Evolutionary conservation across 2,329 filamentous ascomycete species (phyloP).

Genomic region (Rasamsonia emersonii): DNA sequence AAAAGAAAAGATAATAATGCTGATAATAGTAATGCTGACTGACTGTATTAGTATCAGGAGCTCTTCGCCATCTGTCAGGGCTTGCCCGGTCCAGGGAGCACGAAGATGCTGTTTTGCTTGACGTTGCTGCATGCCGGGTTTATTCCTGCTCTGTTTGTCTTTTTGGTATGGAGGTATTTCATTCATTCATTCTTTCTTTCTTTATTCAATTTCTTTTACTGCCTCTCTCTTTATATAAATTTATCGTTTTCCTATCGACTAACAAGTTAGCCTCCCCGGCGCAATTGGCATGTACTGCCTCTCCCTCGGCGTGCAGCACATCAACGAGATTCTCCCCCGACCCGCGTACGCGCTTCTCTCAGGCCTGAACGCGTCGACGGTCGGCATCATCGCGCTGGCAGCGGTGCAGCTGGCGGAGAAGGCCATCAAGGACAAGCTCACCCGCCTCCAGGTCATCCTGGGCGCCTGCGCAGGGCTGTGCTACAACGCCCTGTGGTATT

Average conservation of each 20-base stretch:
- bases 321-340: constrained; percentile 50
- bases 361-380: constrained; percentile 62
- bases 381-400: constrained; percentile 63
- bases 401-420: constrained; percentile 60
- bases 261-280: constrained; percentile 57
- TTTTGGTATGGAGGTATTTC: constrained; percentile 55
- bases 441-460: constrained; percentile 55
- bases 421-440: constrained; percentile 56
- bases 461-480: constrained; percentile 57
- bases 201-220: too few relatives aligned
- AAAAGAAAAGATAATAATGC: neutral
- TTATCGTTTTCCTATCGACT: too few relatives aligned
- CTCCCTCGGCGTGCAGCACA: constrained; percentile 54
- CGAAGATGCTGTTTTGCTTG: constrained; percentile 64
- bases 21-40: too few relatives aligned
- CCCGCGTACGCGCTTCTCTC: constrained; percentile 62
- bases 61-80: constrained; percentile 62
- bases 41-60: constrained; percentile 53
- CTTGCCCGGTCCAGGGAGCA: constrained; percentile 58
- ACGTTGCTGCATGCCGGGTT: constrained; percentile 56
- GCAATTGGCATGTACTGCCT: constrained; percentile 63
- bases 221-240: too few relatives aligned
- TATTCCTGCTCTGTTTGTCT: constrained; percentile 48
- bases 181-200: too few relatives aligned
- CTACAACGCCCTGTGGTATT: constrained; percentile 69